Conservation (phyloP, 495 filamentous ascomycete species). For the Pyronema domesticum region DNA sequence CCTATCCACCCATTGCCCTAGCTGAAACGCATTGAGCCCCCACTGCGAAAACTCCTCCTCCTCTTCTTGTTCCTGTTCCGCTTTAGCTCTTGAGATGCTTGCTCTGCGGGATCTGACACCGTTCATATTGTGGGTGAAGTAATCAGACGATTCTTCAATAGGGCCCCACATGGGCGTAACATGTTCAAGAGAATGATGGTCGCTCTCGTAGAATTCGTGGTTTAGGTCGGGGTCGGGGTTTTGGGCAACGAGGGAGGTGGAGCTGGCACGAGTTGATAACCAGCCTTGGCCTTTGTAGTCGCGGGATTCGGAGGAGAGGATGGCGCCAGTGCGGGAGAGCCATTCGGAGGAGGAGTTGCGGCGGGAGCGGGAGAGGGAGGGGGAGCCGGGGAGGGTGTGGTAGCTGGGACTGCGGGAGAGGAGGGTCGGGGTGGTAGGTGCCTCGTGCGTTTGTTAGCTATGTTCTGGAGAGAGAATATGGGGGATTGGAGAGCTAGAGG, state of each 20-base stretch:
- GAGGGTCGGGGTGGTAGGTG: conserved; percentile 40
- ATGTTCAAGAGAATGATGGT: neutral
- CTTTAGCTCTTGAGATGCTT: too few species aligned
- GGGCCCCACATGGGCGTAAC: neutral
- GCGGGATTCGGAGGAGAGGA: conserved; percentile 49
- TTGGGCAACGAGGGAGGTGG: conserved; percentile 40
- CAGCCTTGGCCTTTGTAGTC: conserved; percentile 67
- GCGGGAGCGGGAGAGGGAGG: conserved; percentile 20
- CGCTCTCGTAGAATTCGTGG: neutral
- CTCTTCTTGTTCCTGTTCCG: conserved; percentile 14
- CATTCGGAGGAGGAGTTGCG: conserved; percentile 41
- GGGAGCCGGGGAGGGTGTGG: conserved; percentile 23
- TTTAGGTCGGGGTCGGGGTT: neutral
- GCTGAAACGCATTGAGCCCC: conserved; percentile 38
- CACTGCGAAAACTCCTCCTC: conserved; percentile 36
- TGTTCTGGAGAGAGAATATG: neutral
- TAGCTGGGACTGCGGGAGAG: conserved; percentile 31
- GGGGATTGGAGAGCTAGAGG: conserved; percentile 8
- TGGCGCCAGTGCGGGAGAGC: conserved; percentile 54
- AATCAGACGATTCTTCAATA: neutral
- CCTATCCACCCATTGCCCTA: conserved; percentile 60
- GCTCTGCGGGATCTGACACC: conserved; percentile 6
- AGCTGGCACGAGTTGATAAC: conserved; percentile 53
- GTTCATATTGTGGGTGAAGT: too few species aligned
- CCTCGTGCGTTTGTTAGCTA: conserved; percentile 17